A percentile compares a stretch with the other conserved stretches of the same genome.
Evolutionary conservation across 495 filamentous ascomycete genomes (phyloP).

Genomic region (Neurospora hispaniola): DNA sequence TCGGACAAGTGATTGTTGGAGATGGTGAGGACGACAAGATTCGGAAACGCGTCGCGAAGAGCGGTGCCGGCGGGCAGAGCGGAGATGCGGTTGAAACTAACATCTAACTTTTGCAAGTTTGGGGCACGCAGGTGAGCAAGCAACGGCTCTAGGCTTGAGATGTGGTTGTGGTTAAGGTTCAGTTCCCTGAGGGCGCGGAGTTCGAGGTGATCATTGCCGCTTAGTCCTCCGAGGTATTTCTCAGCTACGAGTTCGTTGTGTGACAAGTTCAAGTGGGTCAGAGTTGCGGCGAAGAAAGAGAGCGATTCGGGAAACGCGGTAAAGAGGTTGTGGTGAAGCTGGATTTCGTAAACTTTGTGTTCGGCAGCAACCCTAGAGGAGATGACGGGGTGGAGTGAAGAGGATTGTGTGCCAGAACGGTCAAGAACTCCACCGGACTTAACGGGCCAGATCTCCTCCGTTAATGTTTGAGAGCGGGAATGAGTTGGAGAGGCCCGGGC

Average conservation of each 20-base stretch:
- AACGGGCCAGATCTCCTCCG: constrained; percentile 46
- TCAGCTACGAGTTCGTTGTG: constrained; percentile 62
- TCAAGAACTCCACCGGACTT: constrained; percentile 65
- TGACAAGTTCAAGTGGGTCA: constrained; percentile 69
- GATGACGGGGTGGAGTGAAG: constrained; percentile 41
- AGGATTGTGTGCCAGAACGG: constrained; percentile 52
- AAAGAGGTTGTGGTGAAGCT: constrained; percentile 69
- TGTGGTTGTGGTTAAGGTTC: constrained; percentile 56
- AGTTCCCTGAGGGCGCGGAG: constrained; percentile 67
- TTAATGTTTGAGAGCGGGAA: constrained; percentile 30
- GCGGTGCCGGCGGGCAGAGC: constrained; percentile 47
- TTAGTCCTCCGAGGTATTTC: constrained; percentile 36
- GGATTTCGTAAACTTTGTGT: constrained; percentile 42
- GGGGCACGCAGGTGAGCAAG: constrained; percentile 56
- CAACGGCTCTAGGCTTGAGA: constrained; percentile 55
- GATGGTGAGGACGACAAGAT: constrained; percentile 53
- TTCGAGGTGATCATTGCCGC: constrained; percentile 41
- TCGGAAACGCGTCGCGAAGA: constrained; percentile 48
- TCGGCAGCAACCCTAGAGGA: constrained; percentile 38
- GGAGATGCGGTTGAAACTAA: constrained; percentile 67
- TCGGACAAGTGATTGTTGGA: constrained; percentile 67
- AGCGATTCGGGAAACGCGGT: constrained; percentile 57
- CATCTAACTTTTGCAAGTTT: constrained; percentile 60
- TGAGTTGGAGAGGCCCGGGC: constrained; percentile 32
- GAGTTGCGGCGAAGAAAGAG: constrained; percentile 50